Evolutionary conservation across 371 early-diverging fungal species (phyloP), one percentile per base, ranked within the genome.

Genomic region (Quaeritorhiza haematococci): DNA sequence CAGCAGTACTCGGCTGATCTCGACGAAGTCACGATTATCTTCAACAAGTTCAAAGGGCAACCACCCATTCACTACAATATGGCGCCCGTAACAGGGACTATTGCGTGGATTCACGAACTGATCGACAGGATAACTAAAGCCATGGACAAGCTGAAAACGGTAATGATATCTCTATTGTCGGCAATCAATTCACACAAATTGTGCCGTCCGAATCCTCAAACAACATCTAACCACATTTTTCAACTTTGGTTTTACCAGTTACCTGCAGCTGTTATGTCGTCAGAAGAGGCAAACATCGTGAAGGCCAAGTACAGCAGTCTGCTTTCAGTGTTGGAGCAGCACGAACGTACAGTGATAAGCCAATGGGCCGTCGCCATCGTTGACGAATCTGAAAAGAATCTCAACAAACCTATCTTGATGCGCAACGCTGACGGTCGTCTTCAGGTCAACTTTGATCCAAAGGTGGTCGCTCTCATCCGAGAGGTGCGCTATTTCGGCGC

Each of bases 31-130:
- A 58, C 58, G 27, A 49, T 32, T 19, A 74, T 80, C 13, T 79
- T 82, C 46, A 35, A 66, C 34, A 62, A 67, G 42, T 66, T 62
- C 61, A 70, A 71, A 58, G 72, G 67, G n/a, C 29, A 63, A 23
- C 79, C 79, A 10, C 80, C 80, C 10, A 80, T 82, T 42, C 83
- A 82, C 61, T 76, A 78, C 68, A 82, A 82, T 59, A 77, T 80
- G 79, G 76, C 83, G 2, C 83, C 83, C 0, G 72, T 81, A 8
- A 80, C 83, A 2, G 83, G 83, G 7, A 74, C 76, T 10, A 69
- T 82, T 7, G 68, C 72, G 6, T 82, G 83, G 83, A 56, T 67
- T 19, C 71, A 73, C 58, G 83, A 82, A 66, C 58, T 82, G 45
- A 79, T 75, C 55, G 78, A 81, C 41, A 54, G 83, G 4, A 74